Conservation (phyloP, 176 grass and related monocot genomes). For the Musa acuminata region DNA sequence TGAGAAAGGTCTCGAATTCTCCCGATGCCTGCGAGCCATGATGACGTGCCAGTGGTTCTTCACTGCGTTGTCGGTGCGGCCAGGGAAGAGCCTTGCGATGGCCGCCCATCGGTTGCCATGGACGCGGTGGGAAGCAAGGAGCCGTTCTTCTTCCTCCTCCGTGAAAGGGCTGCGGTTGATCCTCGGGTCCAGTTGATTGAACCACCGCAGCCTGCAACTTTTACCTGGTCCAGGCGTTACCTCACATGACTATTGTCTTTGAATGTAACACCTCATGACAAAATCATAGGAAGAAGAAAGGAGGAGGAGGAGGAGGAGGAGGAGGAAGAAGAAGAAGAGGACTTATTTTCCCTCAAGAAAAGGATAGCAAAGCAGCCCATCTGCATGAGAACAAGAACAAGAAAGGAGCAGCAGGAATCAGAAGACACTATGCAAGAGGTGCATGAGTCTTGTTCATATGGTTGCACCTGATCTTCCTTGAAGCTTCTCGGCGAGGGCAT, state of each 20-base stretch:
- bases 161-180: not conserved
- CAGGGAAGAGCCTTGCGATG: not conserved
- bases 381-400: not conserved
- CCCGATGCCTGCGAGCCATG: not conserved
- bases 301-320: too few species aligned
- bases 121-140: not conserved
- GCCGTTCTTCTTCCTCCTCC: not conserved
- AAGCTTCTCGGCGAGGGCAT: conserved; percentile 85
- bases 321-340: too few species aligned
- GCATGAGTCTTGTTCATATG: too few species aligned
- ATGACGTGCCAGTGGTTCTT: conserved; percentile 3
- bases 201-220: conserved; percentile 2
- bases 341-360: too few species aligned
- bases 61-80: not conserved
- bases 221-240: not conserved
- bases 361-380: not conserved
- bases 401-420: conserved; percentile 1
- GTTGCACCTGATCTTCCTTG: conserved; percentile 76
- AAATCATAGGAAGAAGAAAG: too few species aligned
- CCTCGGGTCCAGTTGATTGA: conserved; percentile 1
- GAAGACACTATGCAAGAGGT: not conserved
- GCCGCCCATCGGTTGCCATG: not conserved
- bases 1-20: not conserved
- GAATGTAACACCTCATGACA: too few species aligned
- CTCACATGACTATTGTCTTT: too few species aligned